A percentile compares a stretch with the other conserved stretches of the same genome.
phyloP scores from a whole-genome alignment of 768 basidiomycete genomes.

The Tylopilus sp. region DNA sequence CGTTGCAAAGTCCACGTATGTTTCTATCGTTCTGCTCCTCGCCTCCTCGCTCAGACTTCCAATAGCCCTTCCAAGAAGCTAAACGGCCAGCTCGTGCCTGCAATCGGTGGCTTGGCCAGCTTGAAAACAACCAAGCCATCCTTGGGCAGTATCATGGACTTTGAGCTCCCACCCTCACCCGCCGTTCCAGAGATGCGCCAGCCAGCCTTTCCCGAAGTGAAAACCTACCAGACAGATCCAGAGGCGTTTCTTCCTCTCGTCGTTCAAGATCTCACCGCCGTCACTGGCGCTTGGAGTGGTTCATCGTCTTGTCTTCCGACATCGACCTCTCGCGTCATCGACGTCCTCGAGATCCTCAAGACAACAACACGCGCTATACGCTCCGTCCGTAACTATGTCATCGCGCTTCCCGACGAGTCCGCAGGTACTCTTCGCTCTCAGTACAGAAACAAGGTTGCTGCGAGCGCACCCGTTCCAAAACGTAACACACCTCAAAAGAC shows the following conservation, averaged over 20 bases:
- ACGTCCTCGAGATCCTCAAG: constrained; percentile 71
- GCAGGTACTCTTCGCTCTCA: constrained; percentile 51
- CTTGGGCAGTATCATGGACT: constrained; percentile 41
- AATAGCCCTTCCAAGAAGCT: constrained; percentile 46
- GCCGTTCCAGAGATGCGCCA: constrained; percentile 43
- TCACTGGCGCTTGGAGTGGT: constrained; percentile 58
- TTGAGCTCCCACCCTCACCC: constrained; percentile 73
- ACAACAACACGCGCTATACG: constrained; percentile 79
- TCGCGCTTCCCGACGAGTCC: constrained; percentile 77
- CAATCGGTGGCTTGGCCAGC: constrained; percentile 60
- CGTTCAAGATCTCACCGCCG: constrained; percentile 65
- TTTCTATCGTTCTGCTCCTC: not conserved
- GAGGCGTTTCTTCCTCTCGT: constrained; percentile 75
- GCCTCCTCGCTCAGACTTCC: constrained; percentile 9
- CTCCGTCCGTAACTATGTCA: constrained; percentile 77
- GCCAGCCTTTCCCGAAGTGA: constrained; percentile 51
- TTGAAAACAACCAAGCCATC: constrained; percentile 38
- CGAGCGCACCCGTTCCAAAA: constrained; percentile 32
- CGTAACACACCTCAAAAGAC: constrained; percentile 33
- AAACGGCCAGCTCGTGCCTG: constrained; percentile 67
- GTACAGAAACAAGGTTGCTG: constrained; percentile 52
- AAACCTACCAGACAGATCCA: constrained; percentile 69
- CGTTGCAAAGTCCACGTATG: constrained; percentile 68
- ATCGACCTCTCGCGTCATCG: constrained; percentile 33
- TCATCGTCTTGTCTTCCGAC: constrained; percentile 11